These are phyloP conservation scores for Przewalskia tangutica DNA, from an alignment of 257 asterid species.

Conservation along the genomic window DNA sequence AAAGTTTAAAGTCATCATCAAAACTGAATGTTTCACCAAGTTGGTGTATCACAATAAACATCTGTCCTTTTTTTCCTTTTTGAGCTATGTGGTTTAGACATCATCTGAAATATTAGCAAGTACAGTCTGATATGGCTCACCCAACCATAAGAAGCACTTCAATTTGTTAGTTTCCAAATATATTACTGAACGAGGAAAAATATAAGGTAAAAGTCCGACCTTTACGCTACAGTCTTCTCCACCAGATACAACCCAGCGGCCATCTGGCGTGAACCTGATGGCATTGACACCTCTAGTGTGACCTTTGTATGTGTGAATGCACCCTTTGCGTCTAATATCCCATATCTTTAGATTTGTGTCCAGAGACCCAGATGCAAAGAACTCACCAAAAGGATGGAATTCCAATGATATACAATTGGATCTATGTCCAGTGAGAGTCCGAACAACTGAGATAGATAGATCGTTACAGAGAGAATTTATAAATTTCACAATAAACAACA, in stretches of 20 bases:
- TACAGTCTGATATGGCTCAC: neutral
- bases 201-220: conserved; percentile 34
- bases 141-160: conserved; percentile 5
- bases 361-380: conserved; percentile 97
- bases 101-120: neutral
- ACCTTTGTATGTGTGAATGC: conserved; percentile 96
- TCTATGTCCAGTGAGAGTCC: conserved; percentile 96
- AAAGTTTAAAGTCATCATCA: neutral
- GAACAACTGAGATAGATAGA: conserved; percentile 43
- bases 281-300: conserved; percentile 92
- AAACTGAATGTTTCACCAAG: neutral
- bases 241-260: conserved; percentile 99
- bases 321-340: conserved; percentile 96
- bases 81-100: neutral
- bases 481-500: neutral
- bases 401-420: conserved; percentile 96
- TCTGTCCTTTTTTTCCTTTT: neutral
- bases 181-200: neutral
- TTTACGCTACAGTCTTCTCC: conserved; percentile 97
- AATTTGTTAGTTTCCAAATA: neutral
- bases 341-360: conserved; percentile 97
- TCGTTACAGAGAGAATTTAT: conserved; percentile 1
- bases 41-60: neutral
- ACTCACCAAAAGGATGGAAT: conserved; percentile 97
- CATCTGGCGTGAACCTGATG: conserved; percentile 96